These are phyloP conservation scores for Handroanthus guayacan DNA, from an alignment of 257 asterid genomes.

Conservation along the genomic window DNA sequence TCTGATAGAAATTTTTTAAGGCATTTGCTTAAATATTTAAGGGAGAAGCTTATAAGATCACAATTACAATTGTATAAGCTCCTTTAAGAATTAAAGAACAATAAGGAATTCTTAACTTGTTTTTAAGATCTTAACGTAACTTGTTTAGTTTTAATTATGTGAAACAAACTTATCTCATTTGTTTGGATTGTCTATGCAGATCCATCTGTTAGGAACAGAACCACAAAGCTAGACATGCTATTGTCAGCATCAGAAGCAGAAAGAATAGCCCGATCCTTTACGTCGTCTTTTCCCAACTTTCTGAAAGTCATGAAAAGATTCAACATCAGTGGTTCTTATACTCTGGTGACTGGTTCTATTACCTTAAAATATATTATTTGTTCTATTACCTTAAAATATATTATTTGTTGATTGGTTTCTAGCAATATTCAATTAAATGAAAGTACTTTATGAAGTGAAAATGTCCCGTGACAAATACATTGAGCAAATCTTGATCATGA, in stretches of 20 bases:
- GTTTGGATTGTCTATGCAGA: slow-evolving; percentile 50
- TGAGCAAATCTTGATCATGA: not conserved
- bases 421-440: not conserved
- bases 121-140: too few relatives aligned
- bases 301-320: slow-evolving; percentile 85
- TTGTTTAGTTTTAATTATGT: too few relatives aligned
- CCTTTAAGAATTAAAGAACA: too few relatives aligned
- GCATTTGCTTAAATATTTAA: too few relatives aligned
- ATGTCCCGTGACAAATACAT: slow-evolving; percentile 7
- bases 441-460: slow-evolving; percentile 19
- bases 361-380: slow-evolving; percentile 26
- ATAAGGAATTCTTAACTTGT: too few relatives aligned
- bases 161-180: not conserved
- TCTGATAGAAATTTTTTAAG: not conserved
- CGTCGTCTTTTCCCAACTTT: slow-evolving; percentile 78
- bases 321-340: slow-evolving; percentile 91
- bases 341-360: slow-evolving; percentile 66
- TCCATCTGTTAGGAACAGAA: slow-evolving; percentile 42
- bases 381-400: slow-evolving; percentile 5
- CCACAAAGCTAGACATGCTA: slow-evolving; percentile 52
- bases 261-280: slow-evolving; percentile 67
- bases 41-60: too few relatives aligned
- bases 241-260: slow-evolving; percentile 86
- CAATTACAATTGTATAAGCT: too few relatives aligned
- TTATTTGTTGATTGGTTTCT: not conserved